Evolutionary conservation across 2,329 filamentous ascomycete species (phyloP), one percentile per base, ranked within the genome.

Genomic region (Xylariomycetidae sp.): DNA sequence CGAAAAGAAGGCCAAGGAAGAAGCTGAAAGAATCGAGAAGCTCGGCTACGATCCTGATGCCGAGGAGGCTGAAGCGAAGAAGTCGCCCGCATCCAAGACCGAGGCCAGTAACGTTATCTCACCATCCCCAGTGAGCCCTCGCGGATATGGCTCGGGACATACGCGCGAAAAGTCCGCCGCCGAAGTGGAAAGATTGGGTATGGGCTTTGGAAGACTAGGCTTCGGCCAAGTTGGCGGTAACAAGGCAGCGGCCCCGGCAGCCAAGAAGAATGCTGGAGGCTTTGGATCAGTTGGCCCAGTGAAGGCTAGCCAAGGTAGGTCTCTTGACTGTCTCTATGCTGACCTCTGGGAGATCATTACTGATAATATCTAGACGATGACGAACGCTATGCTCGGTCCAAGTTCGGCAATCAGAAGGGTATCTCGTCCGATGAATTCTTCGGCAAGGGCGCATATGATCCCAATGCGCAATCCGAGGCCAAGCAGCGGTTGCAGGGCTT

Each of bases 401-500:
- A 95, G 62, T 98, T 98, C 54, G 90, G 89, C 40, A 65, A 64
- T 27, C 92, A 98, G 61, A 97, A 97, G 70, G 86, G 86, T 49
- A 98, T 98, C 48, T 96, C 88, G 0, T 96, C 89, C 1, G 92
- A 98, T 59, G 92, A 98, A 59, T 98, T 94, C 72, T 98, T 98
- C 57, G 88, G 90, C 53, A 90, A 92, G 59, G 87, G 88, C 33
- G 67, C 76, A 35, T 97, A 82, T 62, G 89, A 98, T 57, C 80
- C 89, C 23, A 72, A 72, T 35, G 78, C 83, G 7, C 84, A 92
- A 56, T 72, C 80, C 32, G 90, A 96, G 66, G 90, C 92, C 50
- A 94, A 94, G 69, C 72, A 74, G 16, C 80, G 92, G 25, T 75
- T 98, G 34, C 82, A 88, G 66, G 86, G 88, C 29, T 98, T 98